phyloP scores from a whole-genome alignment of 768 basidiomycete species.

The Epithele typhae region DNA sequence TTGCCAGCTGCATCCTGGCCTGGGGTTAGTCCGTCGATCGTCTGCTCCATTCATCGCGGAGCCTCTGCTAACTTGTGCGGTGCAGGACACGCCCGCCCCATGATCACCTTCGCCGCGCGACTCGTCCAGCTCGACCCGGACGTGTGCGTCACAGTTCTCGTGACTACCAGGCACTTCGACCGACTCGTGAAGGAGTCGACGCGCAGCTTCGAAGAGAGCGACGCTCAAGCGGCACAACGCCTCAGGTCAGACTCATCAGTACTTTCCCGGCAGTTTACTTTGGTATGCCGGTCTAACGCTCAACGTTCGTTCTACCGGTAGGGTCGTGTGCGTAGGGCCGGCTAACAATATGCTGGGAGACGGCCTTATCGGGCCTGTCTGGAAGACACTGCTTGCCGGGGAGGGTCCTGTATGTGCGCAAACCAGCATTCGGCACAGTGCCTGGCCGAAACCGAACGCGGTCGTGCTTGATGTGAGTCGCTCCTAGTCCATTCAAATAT shows the following conservation, averaged over 20 bases:
- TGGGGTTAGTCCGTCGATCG: too few relatives aligned
- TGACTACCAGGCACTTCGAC: background rate
- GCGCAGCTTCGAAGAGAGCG: constrained; percentile 4
- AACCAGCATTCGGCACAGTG: background rate
- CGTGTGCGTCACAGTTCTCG: constrained; percentile 3
- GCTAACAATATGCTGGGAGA: too few relatives aligned
- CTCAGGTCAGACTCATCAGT: background rate
- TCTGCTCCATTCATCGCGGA: too few relatives aligned
- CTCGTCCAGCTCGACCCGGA: background rate
- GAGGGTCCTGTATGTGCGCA: constrained; percentile 1
- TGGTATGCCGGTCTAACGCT: too few relatives aligned
- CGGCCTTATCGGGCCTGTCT: background rate
- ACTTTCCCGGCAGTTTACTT: too few relatives aligned
- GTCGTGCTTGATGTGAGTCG: constrained; percentile 5
- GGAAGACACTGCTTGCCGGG: background rate
- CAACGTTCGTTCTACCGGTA: too few relatives aligned
- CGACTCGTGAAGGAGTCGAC: constrained; percentile 1
- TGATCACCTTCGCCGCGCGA: constrained; percentile 5
- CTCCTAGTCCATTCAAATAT: too few relatives aligned
- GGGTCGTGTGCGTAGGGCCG: too few relatives aligned
- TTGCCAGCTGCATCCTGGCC: too few relatives aligned
- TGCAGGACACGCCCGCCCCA: constrained; percentile 14
- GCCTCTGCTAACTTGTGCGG: too few relatives aligned
- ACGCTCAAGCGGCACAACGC: background rate
- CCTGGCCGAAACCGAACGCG: constrained; percentile 2